These are phyloP conservation scores for Quercus glauca DNA, from an alignment of 306 rosid species.

Conservation along the genomic window DNA sequence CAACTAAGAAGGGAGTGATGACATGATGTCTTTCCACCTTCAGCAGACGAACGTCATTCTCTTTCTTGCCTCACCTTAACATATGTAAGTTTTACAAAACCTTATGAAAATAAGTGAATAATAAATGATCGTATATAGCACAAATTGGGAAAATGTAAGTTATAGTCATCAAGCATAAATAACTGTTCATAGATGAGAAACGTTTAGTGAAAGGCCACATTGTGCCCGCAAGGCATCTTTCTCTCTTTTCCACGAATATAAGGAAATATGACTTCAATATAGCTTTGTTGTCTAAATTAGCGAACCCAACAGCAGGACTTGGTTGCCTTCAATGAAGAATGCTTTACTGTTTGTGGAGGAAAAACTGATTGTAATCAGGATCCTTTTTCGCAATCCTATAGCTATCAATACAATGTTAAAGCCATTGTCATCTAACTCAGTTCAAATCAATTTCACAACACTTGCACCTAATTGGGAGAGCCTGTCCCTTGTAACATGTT, in stretches of 20 bases:
- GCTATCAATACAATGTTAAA: background rate
- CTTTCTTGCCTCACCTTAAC: no score
- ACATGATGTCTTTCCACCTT: no score
- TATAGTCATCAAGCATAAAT: background rate
- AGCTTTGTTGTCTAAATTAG: background rate
- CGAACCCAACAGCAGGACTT: background rate
- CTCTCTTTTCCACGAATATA: background rate
- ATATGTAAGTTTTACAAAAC: no score
- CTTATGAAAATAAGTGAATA: no score
- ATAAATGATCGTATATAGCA: no score
- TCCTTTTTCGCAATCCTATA: background rate
- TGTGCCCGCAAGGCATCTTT: background rate
- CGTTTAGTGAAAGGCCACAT: background rate
- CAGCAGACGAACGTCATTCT: no score
- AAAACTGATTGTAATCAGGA: background rate
- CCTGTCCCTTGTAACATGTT: background rate
- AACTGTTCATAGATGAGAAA: background rate
- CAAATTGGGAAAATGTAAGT: background rate
- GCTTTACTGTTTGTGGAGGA: background rate
- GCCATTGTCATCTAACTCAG: conserved; percentile 10
- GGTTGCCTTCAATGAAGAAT: background rate
- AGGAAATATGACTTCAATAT: background rate
- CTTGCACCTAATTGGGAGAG: conserved; percentile 2
- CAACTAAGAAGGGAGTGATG: no score
- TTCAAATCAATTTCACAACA: conserved; percentile 11